A percentile compares a stretch with the other conserved stretches of the same genome.
phyloP scores from a whole-genome alignment of 768 basidiomycete species.

The Tricholoma terreum region DNA sequence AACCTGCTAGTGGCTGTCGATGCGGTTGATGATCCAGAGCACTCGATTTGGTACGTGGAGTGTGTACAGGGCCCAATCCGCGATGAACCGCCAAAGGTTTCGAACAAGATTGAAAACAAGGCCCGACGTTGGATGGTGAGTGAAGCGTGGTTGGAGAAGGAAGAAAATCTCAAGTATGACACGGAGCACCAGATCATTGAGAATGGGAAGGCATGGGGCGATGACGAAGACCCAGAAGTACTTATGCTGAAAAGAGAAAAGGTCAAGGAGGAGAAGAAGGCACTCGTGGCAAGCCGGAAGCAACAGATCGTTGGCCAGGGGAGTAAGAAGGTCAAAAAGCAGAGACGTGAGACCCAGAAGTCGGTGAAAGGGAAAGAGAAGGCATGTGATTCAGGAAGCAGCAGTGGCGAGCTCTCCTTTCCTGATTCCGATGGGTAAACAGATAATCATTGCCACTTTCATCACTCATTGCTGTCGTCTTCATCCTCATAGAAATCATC shows the following conservation, averaged over 20 bases:
- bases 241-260: neutral
- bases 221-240: conserved; percentile 14
- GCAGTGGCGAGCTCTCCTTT: neutral
- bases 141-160: conserved; percentile 13
- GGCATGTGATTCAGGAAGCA: neutral
- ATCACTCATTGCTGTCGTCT: neutral
- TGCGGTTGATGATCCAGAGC: conserved; percentile 1
- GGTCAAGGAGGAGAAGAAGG: neutral
- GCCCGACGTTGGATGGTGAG: conserved; percentile 22
- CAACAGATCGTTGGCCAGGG: neutral
- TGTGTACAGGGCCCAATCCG: conserved; percentile 1
- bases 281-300: neutral
- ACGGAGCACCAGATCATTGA: conserved; percentile 4
- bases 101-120: conserved; percentile 7
- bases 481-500: neutral
- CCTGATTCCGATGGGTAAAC: neutral
- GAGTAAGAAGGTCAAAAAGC: neutral
- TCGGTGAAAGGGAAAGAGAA: neutral
- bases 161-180: conserved; percentile 11
- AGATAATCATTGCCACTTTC: neutral
- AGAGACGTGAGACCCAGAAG: neutral
- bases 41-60: neutral
- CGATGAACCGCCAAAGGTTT: conserved; percentile 9
- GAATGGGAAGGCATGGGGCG: conserved; percentile 18
- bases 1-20: conserved; percentile 11